Base-by-base conservation (phyloP, 345 rosid genomes). In the Eucalyptus marginata region DNA sequence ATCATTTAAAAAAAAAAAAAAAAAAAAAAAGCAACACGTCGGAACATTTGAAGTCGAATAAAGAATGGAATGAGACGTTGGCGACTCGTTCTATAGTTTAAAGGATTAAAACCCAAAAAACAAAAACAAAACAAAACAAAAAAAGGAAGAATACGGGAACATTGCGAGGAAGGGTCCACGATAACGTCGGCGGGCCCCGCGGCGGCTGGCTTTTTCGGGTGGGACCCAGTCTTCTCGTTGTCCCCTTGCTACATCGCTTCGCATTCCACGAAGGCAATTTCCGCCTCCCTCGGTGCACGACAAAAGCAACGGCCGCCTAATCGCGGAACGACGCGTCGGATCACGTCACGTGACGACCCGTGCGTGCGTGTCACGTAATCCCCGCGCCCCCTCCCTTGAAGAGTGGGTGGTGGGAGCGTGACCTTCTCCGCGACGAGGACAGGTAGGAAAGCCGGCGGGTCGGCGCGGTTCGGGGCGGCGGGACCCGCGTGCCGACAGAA, bases 1-100 rank as follows among this genome's bases (percentile, higher is more conserved):
- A 36, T 36, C 81, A 5, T 18, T 27, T 5, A 11, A 59, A 8
- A 33, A 17, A 9, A 0, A 9, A 8, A 31, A 0, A 9, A 8
- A 31, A 16, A 17, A 17, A 66, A 4, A 31, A 66, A 31, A 33
- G 80, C 6, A 68, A 11, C 27, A 12, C 11, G 5, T 5, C 27
- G 25, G 13, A 76, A 24, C 29, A 18, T 36, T 36, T 76, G 47
- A 36, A 33, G 40, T 40, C 13, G 47, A 40, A 76, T 40, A 20
- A 36, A 36, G 47, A 36, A 76, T 10, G 1, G 83, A 76, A 36
- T 2, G 47, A 76, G 81, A 68, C 18, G 44, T 9, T 9, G 5
- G 25, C 13, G 81, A 68, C 81, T 36, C 44, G 81, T 68, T 68
- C 81, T 17, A 10, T 40, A 17, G 81, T 33, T 4, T 9, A 20